phyloP scores from a whole-genome alignment of 163 green algal genomes.

The Trebouxiophyceae sp. region DNA sequence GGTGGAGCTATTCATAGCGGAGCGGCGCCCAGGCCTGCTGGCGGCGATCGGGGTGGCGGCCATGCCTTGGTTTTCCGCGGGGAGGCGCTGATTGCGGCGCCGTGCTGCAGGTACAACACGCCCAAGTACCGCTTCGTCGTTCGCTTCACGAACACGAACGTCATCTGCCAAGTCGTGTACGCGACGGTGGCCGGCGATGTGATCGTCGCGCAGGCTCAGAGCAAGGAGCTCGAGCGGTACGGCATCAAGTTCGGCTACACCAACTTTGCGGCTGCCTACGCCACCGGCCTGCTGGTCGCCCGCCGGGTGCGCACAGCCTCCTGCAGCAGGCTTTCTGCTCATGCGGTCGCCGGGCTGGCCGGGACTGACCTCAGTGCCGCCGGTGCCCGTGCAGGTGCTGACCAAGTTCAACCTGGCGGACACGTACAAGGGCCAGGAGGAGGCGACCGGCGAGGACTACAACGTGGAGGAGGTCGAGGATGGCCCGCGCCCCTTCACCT shows the following conservation, averaged over 20 bases:
- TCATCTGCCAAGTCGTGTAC: conserved; percentile 89
- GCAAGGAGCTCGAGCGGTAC: conserved; percentile 89
- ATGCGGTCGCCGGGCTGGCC: too few relatives aligned
- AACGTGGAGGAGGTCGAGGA: conserved; percentile 89
- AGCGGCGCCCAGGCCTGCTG: too few relatives aligned
- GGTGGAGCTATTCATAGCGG: too few relatives aligned
- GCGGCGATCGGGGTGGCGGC: too few relatives aligned
- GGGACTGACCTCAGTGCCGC: not conserved
- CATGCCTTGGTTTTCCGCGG: too few relatives aligned
- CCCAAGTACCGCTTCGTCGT: conserved; percentile 82
- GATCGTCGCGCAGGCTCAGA: conserved; percentile 78
- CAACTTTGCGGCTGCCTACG: conserved; percentile 97
- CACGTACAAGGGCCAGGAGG: conserved; percentile 71
- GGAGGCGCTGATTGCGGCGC: too few relatives aligned
- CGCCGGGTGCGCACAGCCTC: conserved; percentile 62
- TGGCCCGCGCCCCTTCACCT: conserved; percentile 83
- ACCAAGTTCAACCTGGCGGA: conserved; percentile 90
- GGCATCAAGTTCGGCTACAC: conserved; percentile 90
- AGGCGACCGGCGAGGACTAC: conserved; percentile 89
- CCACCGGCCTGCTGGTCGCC: conserved; percentile 88
- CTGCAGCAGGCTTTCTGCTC: too few relatives aligned
- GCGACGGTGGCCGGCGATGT: conserved; percentile 92
- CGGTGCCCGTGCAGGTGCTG: conserved; percentile 42
- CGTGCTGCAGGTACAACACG: conserved; percentile 50
- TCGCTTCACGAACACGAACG: conserved; percentile 91